Evolutionary conservation across 2,329 filamentous ascomycete species (phyloP).

Genomic region (Aureobasidium musti): DNA sequence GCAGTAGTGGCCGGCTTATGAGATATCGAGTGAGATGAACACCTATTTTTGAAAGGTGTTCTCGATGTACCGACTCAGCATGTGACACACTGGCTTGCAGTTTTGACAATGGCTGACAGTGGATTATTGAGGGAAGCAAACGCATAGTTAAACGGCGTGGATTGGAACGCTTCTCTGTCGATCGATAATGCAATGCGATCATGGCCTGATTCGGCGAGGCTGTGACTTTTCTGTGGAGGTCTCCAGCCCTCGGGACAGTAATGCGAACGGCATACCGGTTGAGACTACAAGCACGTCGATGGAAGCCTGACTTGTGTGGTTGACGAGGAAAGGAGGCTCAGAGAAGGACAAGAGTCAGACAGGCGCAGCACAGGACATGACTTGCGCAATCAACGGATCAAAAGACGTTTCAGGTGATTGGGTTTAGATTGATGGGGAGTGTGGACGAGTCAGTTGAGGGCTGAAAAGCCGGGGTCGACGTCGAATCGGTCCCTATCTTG

Average conservation of each 20-base stretch:
- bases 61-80: slow-evolving; percentile 2
- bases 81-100: neutral
- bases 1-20: neutral
- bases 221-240: neutral
- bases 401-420: slow-evolving; percentile 13
- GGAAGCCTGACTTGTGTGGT: neutral
- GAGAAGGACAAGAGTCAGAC: slow-evolving; percentile 11
- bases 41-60: neutral
- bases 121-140: neutral
- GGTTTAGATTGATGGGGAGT: neutral
- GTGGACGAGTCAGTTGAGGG: neutral
- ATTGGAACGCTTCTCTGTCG: too few species aligned
- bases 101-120: neutral
- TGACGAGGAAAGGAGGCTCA: neutral
- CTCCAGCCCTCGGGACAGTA: neutral
- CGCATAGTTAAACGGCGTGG: neutral
- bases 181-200: slow-evolving; percentile 1
- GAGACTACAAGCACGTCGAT: neutral
- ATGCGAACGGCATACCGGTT: neutral
- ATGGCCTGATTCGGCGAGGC: neutral
- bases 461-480: slow-evolving; percentile 3
- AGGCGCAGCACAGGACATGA: slow-evolving; percentile 18
- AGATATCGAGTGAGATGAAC: neutral
- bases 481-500: slow-evolving; percentile 23
- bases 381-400: slow-evolving; percentile 19